phyloP scores from a whole-genome alignment of 805 yeast species.

The Metschnikowia lochheadii region DNA sequence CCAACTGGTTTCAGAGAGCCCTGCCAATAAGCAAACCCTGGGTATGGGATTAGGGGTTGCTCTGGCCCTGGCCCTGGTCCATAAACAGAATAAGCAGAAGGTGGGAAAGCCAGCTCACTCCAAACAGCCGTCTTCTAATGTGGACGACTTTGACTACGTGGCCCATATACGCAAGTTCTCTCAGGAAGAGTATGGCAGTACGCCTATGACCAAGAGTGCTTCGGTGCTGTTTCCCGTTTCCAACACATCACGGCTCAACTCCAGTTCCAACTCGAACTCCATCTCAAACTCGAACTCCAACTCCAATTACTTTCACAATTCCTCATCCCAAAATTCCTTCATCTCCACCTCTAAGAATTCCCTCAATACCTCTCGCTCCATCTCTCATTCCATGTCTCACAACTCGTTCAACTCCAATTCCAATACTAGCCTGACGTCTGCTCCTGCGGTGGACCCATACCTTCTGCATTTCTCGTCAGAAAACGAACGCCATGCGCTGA shows the following conservation, averaged over 20 bases:
- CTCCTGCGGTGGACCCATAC: constrained; percentile 1
- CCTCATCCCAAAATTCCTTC: neutral
- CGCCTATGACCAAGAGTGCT: neutral
- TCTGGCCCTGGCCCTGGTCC: too few relatives aligned
- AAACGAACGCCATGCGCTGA: neutral
- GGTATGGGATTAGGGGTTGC: neutral
- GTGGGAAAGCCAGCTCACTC: neutral
- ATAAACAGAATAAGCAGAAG: neutral
- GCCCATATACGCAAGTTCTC: constrained; percentile 41
- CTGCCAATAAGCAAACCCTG: neutral
- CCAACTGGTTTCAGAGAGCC: constrained; percentile 3
- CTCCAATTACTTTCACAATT: neutral
- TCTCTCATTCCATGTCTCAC: neutral
- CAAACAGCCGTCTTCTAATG: constrained; percentile 22
- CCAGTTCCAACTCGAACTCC: neutral
- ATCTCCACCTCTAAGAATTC: neutral
- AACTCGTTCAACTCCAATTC: neutral
- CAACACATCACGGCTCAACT: neutral
- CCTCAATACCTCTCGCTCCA: too few relatives aligned
- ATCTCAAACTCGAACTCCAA: neutral
- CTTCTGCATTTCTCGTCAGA: constrained; percentile 1
- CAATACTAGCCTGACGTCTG: neutral
- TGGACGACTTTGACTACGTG: constrained; percentile 43
- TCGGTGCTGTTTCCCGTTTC: neutral
- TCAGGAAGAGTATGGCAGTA: constrained; percentile 30